Evolutionary conservation across 2,329 filamentous ascomycete species (phyloP), one percentile per base, ranked within the genome.

Genomic region (Teratosphaeria zuluensis): DNA sequence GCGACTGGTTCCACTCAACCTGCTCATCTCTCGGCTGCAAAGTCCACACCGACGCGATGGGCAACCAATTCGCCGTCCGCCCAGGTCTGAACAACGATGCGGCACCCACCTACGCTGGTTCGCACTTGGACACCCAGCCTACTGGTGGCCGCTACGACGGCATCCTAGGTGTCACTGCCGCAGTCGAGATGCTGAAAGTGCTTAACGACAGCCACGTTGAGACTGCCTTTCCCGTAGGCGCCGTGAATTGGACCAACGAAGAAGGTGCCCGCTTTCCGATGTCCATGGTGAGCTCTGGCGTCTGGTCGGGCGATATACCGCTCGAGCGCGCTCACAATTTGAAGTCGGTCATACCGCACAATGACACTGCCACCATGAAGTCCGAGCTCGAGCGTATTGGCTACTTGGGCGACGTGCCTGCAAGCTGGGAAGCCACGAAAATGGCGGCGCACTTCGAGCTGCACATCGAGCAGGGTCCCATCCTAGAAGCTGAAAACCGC

Each of bases 221-320:
- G 67, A 92, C 89, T 0, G 81, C 87, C 52, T 87, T 83, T 46
- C 85, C 86, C 1, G 80, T 92, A 0, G 88, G 87, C 0, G 82
- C 91, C 0, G 83, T 92, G 2, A 90, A 91, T 67, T 90, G 86
- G 87, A 91, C 87, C 2, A 89, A 89, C 68, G 89, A 94, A 75
- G 90, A 94, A 74, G 89, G 89, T 2, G 89, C 89, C 1, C 81
- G 89, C 0, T 92, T 92, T 63, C 88, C 89, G 0, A 84, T 85
- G 57, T 87, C 84, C 32, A 91, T 90, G 84, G 76, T 87, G 30
- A 78, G 85, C 0, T 90, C 87, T 0, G 88, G 87, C 1, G 89
- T 92, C 14, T 92, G 89, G 88, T 83, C 87, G 0, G 87, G 79
- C n/a, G 59, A n/a, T 0, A 85, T 89, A 8, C 74, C 85, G 0